Evolutionary conservation across 2,329 filamentous ascomycete genomes (phyloP), one percentile per base, ranked within the genome.

Genomic region (Fusarium tricinctum): DNA sequence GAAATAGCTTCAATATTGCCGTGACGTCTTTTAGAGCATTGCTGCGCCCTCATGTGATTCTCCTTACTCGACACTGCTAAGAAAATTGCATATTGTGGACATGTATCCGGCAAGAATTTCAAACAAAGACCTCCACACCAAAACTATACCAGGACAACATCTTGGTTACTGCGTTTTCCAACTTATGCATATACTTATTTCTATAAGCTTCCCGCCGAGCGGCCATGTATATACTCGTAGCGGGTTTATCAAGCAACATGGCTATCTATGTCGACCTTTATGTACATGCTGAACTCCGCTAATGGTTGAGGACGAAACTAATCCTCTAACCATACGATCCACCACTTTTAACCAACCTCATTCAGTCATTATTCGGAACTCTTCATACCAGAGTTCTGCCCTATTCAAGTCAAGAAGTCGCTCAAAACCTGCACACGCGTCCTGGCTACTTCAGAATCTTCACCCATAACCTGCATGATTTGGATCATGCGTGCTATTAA

Each of bases 381-480:
- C 32, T 49, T 40, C 30, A 30, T n/a, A 52, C 17, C 23, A 47
- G 35, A 19, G 23, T 32, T 15, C 19, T 15, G 30, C 19, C 22
- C 40, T 26, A 15, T 22, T 66, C 53, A 73, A 26, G 17, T 44
- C 63, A 88, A 66, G 61, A 86, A 88, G 58, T 88, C 85, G 69
- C 81, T 84, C 67, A 91, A 71, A 17, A 90, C 87, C 62, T 84
- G 81, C 20, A 89, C 84, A 66, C 88, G 81, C 8, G 88, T 89
- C 66, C 82, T 80, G 6, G 88, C 87, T 17, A 89, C 86, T 23
- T 88, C 84, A 14, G 85, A 87, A 2, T 86, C 86, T 47, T 87
- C 83, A 23, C 83, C 83, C 82, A 89, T 89, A 17, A 81, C 72
- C 57, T 85, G 81, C 86, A 90, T 85, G 49, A 90, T 90, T 54